These are phyloP conservation scores for Ceratocystis harringtonii DNA, from an alignment of 2,329 filamentous ascomycete genomes.

Conservation along the genomic window DNA sequence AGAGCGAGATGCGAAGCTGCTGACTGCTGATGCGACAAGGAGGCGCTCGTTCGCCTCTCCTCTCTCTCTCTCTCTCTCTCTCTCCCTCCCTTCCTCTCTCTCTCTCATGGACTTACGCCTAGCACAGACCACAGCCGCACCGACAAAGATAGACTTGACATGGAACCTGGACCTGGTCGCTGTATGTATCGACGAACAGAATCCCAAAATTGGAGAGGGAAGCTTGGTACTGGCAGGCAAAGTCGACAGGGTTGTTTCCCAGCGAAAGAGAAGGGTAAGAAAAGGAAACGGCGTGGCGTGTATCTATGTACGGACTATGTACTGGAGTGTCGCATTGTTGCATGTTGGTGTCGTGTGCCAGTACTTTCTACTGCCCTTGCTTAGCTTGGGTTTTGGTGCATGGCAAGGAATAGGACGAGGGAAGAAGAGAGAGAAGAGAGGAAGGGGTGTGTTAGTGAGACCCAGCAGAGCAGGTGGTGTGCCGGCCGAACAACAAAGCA, in stretches of 20 bases:
- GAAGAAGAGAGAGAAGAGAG: background rate
- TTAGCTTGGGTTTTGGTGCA: background rate
- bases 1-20: too few relatives aligned
- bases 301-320: background rate
- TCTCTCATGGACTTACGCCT: background rate
- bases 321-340: background rate
- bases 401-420: background rate
- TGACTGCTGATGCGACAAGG: too few relatives aligned
- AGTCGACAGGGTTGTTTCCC: background rate
- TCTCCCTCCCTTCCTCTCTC: background rate
- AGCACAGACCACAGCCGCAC: slow-evolving; percentile 4
- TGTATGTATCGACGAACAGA: background rate
- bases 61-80: background rate
- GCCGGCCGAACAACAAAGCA: slow-evolving; percentile 3
- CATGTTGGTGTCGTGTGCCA: background rate
- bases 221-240: background rate
- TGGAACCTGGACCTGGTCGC: background rate
- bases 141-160: slow-evolving; percentile 8
- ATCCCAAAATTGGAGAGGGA: slow-evolving; percentile 7
- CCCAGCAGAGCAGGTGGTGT: background rate
- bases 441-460: background rate
- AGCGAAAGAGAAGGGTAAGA: too few relatives aligned
- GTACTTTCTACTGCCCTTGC: background rate
- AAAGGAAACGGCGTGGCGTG: background rate
- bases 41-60: background rate